Percentiles rank a stretch among this genome's conserved stretches.
These are phyloP conservation scores for Metarhizium album DNA, from an alignment of 2,329 filamentous ascomycete genomes.

Conservation along the genomic window DNA sequence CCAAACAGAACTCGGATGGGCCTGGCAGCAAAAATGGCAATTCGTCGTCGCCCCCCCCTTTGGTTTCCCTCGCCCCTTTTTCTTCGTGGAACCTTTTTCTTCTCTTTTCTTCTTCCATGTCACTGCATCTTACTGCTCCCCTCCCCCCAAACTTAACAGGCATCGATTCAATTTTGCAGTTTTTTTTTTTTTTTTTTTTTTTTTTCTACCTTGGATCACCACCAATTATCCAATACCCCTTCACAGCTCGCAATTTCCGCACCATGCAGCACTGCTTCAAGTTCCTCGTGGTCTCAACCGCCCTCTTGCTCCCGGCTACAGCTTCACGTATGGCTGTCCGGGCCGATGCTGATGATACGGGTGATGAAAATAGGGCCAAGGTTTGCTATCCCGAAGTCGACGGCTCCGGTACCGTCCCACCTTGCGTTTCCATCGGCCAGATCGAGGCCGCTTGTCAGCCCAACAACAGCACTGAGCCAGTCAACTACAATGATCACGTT, in stretches of 20 bases:
- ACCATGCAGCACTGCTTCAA: constrained; percentile 9
- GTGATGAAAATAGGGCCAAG: neutral
- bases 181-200: constrained; percentile 1
- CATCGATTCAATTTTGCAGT: neutral
- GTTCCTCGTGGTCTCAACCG: constrained; percentile 6
- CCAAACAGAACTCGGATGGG: no score
- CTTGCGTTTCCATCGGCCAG: constrained; percentile 18
- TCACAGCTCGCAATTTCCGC: constrained; percentile 1
- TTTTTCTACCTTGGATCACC: constrained; percentile 3
- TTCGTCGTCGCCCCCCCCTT: no score
- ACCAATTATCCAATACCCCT: constrained; percentile 1
- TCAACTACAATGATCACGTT: constrained; percentile 17
- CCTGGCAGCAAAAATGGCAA: no score
- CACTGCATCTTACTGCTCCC: neutral
- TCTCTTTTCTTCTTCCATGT: neutral
- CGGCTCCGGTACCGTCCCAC: constrained; percentile 10
- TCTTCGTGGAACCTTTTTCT: neutral
- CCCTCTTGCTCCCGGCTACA: constrained; percentile 7
- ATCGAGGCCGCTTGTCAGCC: constrained; percentile 20
- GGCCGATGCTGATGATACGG: neutral
- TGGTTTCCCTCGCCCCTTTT: neutral
- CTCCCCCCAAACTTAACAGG: no score
- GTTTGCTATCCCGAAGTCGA: constrained; percentile 8
- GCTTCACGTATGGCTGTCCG: constrained; percentile 1
- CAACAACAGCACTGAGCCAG: constrained; percentile 18